phyloP scores from a whole-genome alignment of 192 early-diverging fungal genomes.

The Chytriomyces confervae region DNA sequence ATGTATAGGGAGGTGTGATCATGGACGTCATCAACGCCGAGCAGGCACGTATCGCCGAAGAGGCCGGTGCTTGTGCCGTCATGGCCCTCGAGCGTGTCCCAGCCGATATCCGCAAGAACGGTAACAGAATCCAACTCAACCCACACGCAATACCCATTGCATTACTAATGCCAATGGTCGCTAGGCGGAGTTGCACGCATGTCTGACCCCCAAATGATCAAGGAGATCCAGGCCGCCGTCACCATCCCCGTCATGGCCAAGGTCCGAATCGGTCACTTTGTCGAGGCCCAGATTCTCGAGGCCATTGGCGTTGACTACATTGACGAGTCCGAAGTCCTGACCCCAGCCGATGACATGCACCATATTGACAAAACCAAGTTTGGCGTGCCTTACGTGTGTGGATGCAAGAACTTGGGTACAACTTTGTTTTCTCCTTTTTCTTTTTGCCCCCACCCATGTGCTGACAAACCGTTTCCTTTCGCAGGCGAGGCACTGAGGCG shows the following conservation, averaged over 20 bases:
- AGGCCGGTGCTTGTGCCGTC: slow-evolving; percentile 95
- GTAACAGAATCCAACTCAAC: slow-evolving; percentile 43
- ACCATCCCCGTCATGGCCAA: slow-evolving; percentile 99
- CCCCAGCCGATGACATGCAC: slow-evolving; percentile 93
- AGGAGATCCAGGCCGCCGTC: slow-evolving; percentile 91
- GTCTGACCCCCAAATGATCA: slow-evolving; percentile 98
- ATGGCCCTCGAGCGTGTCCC: slow-evolving; percentile 98
- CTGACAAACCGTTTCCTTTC: background rate
- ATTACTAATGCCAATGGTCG: background rate
- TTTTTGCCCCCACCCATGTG: background rate
- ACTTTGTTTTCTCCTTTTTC: background rate
- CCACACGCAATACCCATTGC: background rate
- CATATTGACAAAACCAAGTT: slow-evolving; percentile 95
- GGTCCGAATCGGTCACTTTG: slow-evolving; percentile 98
- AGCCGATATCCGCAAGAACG: slow-evolving; percentile 96
- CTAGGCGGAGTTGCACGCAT: slow-evolving; percentile 93
- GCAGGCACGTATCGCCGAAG: slow-evolving; percentile 96
- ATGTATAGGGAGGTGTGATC: slow-evolving; percentile 89
- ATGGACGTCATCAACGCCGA: slow-evolving; percentile 99
- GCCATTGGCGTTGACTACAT: slow-evolving; percentile 92
- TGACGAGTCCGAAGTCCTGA: slow-evolving; percentile 97
- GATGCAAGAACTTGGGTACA: slow-evolving; percentile 82
- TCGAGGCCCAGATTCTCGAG: slow-evolving; percentile 97
- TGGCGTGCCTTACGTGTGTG: slow-evolving; percentile 96
- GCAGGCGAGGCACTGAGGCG: slow-evolving; percentile 92